phyloP scores from a whole-genome alignment of 2,329 filamentous ascomycete species.

The Alternaria sp. region DNA sequence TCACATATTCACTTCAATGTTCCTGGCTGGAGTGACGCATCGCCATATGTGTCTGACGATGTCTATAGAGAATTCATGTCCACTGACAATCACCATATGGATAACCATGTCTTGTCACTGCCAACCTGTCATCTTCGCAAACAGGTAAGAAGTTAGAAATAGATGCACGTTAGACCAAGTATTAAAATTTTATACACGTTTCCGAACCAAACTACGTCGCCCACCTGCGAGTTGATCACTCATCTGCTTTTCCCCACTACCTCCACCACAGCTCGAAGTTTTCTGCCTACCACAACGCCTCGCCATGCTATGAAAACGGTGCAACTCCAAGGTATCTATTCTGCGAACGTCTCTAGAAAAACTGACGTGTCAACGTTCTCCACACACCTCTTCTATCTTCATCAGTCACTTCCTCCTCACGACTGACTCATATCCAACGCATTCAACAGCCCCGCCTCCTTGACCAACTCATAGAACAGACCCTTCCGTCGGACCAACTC shows the following conservation, averaged over 20 bases:
- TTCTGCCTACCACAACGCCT: not conserved
- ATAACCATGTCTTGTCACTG: not conserved
- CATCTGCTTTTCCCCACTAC: not conserved
- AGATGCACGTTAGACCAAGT: not conserved
- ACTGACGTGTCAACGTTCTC: not conserved
- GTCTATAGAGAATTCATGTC: not conserved
- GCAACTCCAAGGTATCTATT: not conserved
- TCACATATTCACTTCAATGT: not conserved
- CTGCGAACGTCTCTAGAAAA: not conserved
- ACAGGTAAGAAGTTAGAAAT: not conserved
- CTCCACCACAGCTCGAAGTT: not conserved
- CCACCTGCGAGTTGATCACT: not conserved
- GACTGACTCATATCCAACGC: slow-evolving; percentile 16
- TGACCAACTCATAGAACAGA: slow-evolving; percentile 87
- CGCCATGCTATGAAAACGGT: not conserved
- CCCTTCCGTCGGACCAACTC: slow-evolving; percentile 78
- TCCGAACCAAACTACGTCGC: not conserved
- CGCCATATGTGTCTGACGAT: fast-evolving
- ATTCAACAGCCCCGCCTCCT: slow-evolving; percentile 78
- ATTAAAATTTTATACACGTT: not conserved
- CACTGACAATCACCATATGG: not conserved
- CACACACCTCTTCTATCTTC: not conserved
- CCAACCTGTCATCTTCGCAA: fast-evolving
- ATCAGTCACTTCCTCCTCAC: not conserved
- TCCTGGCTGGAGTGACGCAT: not conserved